Base-by-base conservation (phyloP, 345 rosid species). In the Stellera chamaejasme region DNA sequence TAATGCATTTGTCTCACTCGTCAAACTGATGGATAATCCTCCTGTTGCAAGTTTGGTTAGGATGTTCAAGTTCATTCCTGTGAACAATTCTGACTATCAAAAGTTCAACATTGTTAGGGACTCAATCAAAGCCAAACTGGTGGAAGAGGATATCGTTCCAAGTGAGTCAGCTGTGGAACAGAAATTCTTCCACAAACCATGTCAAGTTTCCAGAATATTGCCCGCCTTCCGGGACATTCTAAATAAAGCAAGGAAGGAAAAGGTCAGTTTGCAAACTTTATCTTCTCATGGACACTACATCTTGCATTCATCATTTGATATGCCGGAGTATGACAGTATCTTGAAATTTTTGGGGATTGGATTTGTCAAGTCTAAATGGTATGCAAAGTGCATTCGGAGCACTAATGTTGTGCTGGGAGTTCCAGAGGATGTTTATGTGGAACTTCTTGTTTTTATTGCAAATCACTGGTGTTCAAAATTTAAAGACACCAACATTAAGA, bases 11-110 rank as follows among this genome's bases (percentile, higher is more conserved):
- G 59, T 57, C 10, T 64, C 93, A 3, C 28, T 84, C 42, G 39
- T 88, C 43, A 88, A 73, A 67, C 41, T 59, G 61, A 63, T 63
- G 7, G 69, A 54, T 47, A 72, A 68, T 42, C 86, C 90, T 56
- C 96, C 86, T 0, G 57, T 69, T 0, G 76, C 82, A 42, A 80
- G 64, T 60, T 62, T 84, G 71, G 66, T 76, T 48, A 65, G 57
- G 16, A 62, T 73, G 77, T 88, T 84, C 55, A 19, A 27, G 45
- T 88, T 85, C 79, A 62, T 88, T 73, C 96, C 96, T 10, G 68
- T 81, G 52, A 56, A 50, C 2, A 5, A 11, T 52, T 75, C 93
- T 51, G 2, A 55, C 32, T 75, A 59, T 48, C 55, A 49, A 19
- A 54, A 43, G 54, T 62, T 88, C 39, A 71, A 85, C 55, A 58